These are phyloP conservation scores for Puya raimondii DNA, from an alignment of 176 grass and related monocot species.

Conservation along the genomic window DNA sequence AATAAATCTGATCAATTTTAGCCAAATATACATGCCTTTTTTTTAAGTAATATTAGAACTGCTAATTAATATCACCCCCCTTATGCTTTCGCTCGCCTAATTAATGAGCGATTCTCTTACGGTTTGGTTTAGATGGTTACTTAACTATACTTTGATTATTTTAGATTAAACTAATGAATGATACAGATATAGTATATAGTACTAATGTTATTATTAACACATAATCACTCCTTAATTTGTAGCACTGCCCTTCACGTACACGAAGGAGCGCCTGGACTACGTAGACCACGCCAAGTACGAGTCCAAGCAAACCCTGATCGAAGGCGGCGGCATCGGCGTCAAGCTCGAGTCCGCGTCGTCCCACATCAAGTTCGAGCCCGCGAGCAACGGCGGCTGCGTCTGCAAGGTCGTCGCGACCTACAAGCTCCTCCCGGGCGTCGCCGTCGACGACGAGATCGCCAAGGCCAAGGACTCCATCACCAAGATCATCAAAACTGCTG, in stretches of 20 bases:
- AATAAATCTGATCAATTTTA: too few species aligned
- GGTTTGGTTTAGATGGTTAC: too few species aligned
- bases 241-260: slow-evolving; percentile 35
- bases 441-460: slow-evolving; percentile 23
- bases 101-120: too few species aligned
- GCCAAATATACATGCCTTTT: too few species aligned
- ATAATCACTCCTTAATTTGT: background rate
- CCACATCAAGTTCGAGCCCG: slow-evolving; percentile 57
- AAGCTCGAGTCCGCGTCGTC: slow-evolving; percentile 27
- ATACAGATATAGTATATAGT: background rate
- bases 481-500: slow-evolving; percentile 38
- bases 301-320: slow-evolving; percentile 41
- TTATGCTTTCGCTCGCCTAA: too few species aligned
- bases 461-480: slow-evolving; percentile 42
- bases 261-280: slow-evolving; percentile 63
- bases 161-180: too few species aligned
- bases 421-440: slow-evolving; percentile 38
- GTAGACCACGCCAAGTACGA: slow-evolving; percentile 47
- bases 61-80: too few species aligned
- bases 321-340: slow-evolving; percentile 52
- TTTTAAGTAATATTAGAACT: too few species aligned
- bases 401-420: slow-evolving; percentile 38
- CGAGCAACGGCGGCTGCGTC: slow-evolving; percentile 34
- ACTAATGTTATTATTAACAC: background rate
- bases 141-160: too few species aligned